phyloP scores from a whole-genome alignment of 1,284 basidiomycete species.

The Lignosus rhinocerotis region DNA sequence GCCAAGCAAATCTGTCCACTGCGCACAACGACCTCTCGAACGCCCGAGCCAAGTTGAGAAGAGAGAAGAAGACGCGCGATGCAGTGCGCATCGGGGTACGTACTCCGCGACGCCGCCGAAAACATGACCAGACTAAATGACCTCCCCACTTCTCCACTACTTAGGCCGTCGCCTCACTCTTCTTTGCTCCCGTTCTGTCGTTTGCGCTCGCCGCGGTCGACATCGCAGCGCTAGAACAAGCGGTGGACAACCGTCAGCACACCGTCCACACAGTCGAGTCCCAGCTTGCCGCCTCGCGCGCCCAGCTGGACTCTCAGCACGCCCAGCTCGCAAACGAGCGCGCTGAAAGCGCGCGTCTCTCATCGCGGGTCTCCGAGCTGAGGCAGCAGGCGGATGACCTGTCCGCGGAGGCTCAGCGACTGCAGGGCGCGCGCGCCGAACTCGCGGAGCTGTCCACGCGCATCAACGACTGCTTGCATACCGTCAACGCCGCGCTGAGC shows the following conservation, averaged over 20 bases:
- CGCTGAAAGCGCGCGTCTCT: neutral
- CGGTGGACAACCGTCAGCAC: neutral
- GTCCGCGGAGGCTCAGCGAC: neutral
- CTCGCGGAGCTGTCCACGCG: conserved; percentile 8
- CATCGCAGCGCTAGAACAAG: neutral
- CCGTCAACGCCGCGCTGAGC: conserved; percentile 10
- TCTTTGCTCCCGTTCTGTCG: conserved; percentile 3
- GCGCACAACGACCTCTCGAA: neutral
- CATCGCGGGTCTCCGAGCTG: neutral
- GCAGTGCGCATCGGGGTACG: conserved; percentile 1
- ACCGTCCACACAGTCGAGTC: neutral
- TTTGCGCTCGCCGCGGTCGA: neutral
- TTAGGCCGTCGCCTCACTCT: neutral
- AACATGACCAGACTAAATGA: too few species aligned
- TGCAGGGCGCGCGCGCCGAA: neutral
- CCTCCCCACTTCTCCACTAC: neutral
- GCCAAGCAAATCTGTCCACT: neutral
- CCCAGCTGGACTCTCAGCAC: neutral
- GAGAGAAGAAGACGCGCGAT: neutral
- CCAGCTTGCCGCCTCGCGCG: conserved; percentile 2
- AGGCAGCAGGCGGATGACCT: neutral
- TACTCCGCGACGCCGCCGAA: too few species aligned
- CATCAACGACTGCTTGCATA: conserved; percentile 13
- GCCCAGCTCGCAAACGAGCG: conserved; percentile 1
- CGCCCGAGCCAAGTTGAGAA: neutral